Evolutionary conservation across 768 basidiomycete genomes (phyloP).

Genomic region (Scleroderma bovista): DNA sequence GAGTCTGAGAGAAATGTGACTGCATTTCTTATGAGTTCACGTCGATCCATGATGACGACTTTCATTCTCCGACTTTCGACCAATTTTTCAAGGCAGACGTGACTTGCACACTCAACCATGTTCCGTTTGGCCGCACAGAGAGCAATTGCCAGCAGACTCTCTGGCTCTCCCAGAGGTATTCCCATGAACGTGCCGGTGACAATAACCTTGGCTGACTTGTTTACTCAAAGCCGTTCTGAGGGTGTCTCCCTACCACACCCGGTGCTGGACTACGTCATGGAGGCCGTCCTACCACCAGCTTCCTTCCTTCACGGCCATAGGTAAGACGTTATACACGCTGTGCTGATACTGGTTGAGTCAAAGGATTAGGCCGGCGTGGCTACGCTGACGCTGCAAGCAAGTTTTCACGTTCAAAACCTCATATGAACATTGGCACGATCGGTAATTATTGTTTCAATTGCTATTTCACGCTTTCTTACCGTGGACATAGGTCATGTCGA

Average conservation of each 20-base stretch:
- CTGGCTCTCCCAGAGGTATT: conserved; percentile 10
- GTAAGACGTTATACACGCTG: conserved; percentile 24
- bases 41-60: conserved; percentile 48
- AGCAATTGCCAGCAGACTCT: conserved; percentile 9
- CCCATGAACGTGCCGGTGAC: background rate
- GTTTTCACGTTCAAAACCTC: conserved; percentile 75
- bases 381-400: conserved; percentile 63
- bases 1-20: conserved; percentile 82
- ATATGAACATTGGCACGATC: conserved; percentile 95
- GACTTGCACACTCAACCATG: conserved; percentile 16
- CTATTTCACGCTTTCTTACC: conserved; percentile 13
- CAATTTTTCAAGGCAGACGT: conserved; percentile 8
- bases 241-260: conserved; percentile 8
- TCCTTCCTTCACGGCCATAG: conserved; percentile 2
- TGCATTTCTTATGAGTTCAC: conserved; percentile 75
- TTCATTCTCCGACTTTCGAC: conserved; percentile 24
- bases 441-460: conserved; percentile 35
- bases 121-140: conserved; percentile 26
- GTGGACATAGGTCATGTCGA: conserved; percentile 74
- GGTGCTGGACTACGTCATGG: conserved; percentile 13
- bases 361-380: conserved; percentile 36
- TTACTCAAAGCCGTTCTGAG: background rate
- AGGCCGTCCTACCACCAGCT: conserved; percentile 1
- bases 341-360: conserved; percentile 4
- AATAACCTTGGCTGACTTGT: background rate